Base-by-base conservation (phyloP, 2,329 filamentous ascomycete species). In the Epichloe aotearoae region DNA sequence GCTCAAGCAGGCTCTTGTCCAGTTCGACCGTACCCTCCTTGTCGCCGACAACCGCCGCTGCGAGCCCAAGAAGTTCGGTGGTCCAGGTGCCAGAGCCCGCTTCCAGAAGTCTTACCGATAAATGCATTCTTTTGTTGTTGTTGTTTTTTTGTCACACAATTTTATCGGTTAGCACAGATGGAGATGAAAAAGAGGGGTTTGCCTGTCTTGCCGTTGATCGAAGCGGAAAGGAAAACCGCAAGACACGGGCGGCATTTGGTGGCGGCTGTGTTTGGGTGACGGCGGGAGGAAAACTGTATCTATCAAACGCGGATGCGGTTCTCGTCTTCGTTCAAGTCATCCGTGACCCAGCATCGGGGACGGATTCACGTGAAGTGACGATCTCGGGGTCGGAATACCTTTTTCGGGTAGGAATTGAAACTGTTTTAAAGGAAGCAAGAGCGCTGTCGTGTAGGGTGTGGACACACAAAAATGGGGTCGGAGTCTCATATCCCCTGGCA, bases 61-160 rank as follows among this genome's bases (percentile, higher is more conserved):
- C 75, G 93, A 98, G 83, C 91, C 91, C 77, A 97, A 97, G 90
- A 96, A 96, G 82, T 88, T 88, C 70, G 84, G 83, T 72, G 87
- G 86, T 87, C 86, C 82, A 66, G 91, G 91, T 83, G 91, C 93
- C 71, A 86, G 91, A 71, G 80, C 91, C 69, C 86, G 90, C 72
- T 97, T 88, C 90, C 91, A 97, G 81, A 96, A 96, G 81, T 95
- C 90, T 64, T 95, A 96, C 84, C 88, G 90, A 90, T 95, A 91
- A 88, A 65, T 58, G 58, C 56, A 56, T 52, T 33, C 17, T 26
- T 47, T 40, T 34, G 4, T 30, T 45, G n/a, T 17, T 7, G 6
- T 19, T 40, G 1, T 23, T 26, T 19, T 47, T 2, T 23, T 17
- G 30, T 50, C 44, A 6, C 20, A 8, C 43, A 46, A 40, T 39